Percentiles rank a stretch among this genome's conserved stretches.
phyloP scores from a whole-genome alignment of 2,329 filamentous ascomycete genomes.

The Raffaelea deltoideospora region DNA sequence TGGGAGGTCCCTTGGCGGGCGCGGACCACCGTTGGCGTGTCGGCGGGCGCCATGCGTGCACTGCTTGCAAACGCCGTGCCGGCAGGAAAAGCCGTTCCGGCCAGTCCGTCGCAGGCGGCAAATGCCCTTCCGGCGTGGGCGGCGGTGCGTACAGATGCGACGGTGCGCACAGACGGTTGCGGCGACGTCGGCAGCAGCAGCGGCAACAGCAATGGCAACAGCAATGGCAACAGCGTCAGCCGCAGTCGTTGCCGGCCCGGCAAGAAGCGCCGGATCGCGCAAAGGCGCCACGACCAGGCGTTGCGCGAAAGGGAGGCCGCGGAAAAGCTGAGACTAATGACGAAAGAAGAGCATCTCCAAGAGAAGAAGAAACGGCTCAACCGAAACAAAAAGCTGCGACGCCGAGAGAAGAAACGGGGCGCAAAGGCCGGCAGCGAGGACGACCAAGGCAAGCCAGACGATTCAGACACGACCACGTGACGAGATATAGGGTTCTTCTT shows the following conservation, averaged over 20 bases:
- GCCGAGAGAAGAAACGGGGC: constrained; percentile 38
- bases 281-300: constrained; percentile 28
- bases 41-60: constrained; percentile 7
- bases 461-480: no score
- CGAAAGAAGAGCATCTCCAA: constrained; percentile 39
- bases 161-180: constrained; percentile 2
- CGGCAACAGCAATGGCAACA: neutral
- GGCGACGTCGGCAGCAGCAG: neutral
- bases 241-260: constrained; percentile 26
- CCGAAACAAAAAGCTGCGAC: constrained; percentile 42
- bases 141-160: no score
- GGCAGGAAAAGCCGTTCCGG: neutral
- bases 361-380: constrained; percentile 51
- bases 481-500: no score
- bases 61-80: constrained; percentile 7
- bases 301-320: constrained; percentile 23
- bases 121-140: constrained; percentile 8
- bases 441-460: neutral
- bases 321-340: constrained; percentile 21
- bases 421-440: neutral
- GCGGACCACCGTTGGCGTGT: constrained; percentile 22
- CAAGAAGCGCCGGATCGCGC: constrained; percentile 42
- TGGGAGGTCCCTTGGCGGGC: constrained; percentile 47
- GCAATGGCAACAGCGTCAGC: neutral
- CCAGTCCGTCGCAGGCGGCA: neutral